phyloP scores from a whole-genome alignment of 1,284 basidiomycete genomes.

The Heterobasidion occidentale region DNA sequence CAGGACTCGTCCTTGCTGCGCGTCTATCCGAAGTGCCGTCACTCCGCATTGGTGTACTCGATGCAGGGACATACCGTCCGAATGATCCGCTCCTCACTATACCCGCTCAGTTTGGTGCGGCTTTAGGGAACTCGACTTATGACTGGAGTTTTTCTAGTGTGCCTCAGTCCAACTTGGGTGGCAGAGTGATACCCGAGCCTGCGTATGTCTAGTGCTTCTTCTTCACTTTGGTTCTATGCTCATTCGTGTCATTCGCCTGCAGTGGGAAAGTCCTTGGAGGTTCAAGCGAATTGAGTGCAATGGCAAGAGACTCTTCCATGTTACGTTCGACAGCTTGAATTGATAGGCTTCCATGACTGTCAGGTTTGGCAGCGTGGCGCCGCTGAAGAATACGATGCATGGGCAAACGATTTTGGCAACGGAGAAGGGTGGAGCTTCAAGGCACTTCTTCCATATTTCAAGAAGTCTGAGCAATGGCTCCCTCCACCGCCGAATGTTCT shows the following conservation, averaged over 20 bases:
- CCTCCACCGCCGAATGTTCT: neutral
- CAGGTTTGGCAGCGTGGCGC: conserved; percentile 14
- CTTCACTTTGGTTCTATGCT: neutral
- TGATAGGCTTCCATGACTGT: neutral
- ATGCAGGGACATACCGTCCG: conserved; percentile 10
- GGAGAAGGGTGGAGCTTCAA: conserved; percentile 11
- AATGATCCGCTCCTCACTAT: conserved; percentile 11
- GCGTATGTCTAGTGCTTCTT: neutral
- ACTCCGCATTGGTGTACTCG: conserved; percentile 11
- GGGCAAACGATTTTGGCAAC: conserved; percentile 8
- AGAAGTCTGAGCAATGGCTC: conserved; percentile 9
- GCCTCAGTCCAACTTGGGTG: conserved; percentile 9
- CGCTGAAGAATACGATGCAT: conserved; percentile 12
- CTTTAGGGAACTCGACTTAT: conserved; percentile 9
- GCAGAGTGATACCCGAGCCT: neutral
- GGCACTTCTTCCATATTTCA: conserved; percentile 12
- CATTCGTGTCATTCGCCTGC: neutral
- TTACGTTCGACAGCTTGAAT: neutral
- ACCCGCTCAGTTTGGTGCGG: conserved; percentile 8
- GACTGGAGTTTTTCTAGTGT: conserved; percentile 11
- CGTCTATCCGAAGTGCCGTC: conserved; percentile 10
- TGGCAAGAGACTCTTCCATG: neutral
- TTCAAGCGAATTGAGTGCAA: conserved; percentile 13
- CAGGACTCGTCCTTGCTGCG: neutral
- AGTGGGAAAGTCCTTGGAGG: conserved; percentile 16